These are phyloP conservation scores for Herpomyces periplanetae DNA, from an alignment of 2,329 filamentous ascomycete species.

Conservation along the genomic window DNA sequence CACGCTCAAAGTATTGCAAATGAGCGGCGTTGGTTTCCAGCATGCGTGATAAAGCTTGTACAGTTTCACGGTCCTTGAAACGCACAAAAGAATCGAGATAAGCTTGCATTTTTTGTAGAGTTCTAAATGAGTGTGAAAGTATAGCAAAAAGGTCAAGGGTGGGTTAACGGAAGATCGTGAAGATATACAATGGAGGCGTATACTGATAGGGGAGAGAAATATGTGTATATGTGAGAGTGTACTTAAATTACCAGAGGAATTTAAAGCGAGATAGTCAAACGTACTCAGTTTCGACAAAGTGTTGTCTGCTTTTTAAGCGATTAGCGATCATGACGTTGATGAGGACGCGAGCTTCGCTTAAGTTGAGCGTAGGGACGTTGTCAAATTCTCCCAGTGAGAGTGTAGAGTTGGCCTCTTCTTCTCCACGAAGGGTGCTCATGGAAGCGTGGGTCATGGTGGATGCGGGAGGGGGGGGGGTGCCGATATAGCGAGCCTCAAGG, in stretches of 20 bases:
- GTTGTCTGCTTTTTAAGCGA: slow-evolving; percentile 36
- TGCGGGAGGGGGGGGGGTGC: slow-evolving; percentile 1
- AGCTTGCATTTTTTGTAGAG: slow-evolving; percentile 50
- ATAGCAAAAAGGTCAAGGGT: too few species aligned
- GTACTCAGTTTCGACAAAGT: slow-evolving; percentile 48
- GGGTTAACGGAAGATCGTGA: too few species aligned
- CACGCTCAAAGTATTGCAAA: slow-evolving; percentile 71
- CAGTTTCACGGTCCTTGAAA: slow-evolving; percentile 77
- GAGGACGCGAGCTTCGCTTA: slow-evolving; percentile 65
- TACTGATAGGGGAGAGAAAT: too few species aligned
- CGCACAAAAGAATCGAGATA: slow-evolving; percentile 82
- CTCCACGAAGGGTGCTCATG: slow-evolving; percentile 28
- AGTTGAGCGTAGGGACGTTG: slow-evolving; percentile 53
- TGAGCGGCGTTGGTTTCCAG: slow-evolving; percentile 35
- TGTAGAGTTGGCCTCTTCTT: slow-evolving; percentile 47
- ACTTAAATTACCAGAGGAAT: too few species aligned
- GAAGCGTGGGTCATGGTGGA: slow-evolving; percentile 16
- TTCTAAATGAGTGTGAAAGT: slow-evolving; percentile 11
- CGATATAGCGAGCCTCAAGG: too few species aligned
- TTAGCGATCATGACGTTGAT: slow-evolving; percentile 60
- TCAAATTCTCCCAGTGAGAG: slow-evolving; percentile 79
- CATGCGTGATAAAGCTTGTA: slow-evolving; percentile 66
- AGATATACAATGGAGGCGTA: too few species aligned
- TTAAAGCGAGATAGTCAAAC: too few species aligned
- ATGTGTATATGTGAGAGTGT: too few species aligned